These are phyloP conservation scores for Vaccinium vitisidaea DNA, from an alignment of 148 eudicot species.

Conservation along the genomic window DNA sequence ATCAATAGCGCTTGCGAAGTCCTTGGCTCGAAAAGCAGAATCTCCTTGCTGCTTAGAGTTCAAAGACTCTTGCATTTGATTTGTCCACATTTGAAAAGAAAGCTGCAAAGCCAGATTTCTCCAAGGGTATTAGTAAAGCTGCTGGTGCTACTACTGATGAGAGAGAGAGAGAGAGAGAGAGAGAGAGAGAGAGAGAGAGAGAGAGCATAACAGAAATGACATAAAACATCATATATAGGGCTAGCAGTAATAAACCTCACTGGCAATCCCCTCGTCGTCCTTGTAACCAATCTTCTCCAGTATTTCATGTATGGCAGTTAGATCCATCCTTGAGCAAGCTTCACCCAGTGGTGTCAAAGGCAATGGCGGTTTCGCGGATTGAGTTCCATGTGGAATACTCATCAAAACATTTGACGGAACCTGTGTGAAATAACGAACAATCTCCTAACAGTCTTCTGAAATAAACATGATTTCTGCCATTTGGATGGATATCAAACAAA, in stretches of 20 bases:
- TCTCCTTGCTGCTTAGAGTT: constrained; percentile 72
- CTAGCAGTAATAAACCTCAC: constrained; percentile 42
- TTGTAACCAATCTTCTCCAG: constrained; percentile 66
- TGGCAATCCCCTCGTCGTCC: constrained; percentile 71
- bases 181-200: no score
- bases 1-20: constrained; percentile 51
- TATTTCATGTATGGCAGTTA: constrained; percentile 66
- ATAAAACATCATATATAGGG: no score
- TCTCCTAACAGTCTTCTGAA: background rate
- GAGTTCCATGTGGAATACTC: constrained; percentile 47
- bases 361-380: constrained; percentile 26
- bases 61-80: constrained; percentile 67
- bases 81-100: constrained; percentile 75
- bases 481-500: background rate
- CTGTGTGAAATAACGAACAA: constrained; percentile 31
- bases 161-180: no score
- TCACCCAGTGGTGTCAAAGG: constrained; percentile 55
- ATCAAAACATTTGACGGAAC: constrained; percentile 60
- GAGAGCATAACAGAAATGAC: background rate
- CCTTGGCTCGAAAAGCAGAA: constrained; percentile 62
- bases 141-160: background rate
- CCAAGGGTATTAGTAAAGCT: background rate
- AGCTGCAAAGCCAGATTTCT: constrained; percentile 43
- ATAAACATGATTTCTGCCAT: background rate
- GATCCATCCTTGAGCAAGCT: constrained; percentile 71